Base-by-base conservation (phyloP, 2,329 filamentous ascomycete species). In the Pseudocercospora eumusae region DNA sequence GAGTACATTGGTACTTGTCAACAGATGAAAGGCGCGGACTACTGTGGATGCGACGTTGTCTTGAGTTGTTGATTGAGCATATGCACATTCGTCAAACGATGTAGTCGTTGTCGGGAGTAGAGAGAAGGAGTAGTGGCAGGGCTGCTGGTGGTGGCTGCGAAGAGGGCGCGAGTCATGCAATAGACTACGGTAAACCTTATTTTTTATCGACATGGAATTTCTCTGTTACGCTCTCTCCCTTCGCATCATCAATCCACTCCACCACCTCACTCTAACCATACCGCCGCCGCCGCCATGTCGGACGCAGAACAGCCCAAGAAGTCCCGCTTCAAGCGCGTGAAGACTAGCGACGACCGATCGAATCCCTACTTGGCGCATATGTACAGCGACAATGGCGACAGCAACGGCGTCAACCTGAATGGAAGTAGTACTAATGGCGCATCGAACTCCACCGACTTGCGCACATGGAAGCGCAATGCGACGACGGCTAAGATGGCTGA, bases 351-450 rank as follows among this genome's bases (percentile, higher is more conserved):
- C 71, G 85, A 85, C 71, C 69, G 77, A 78, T 73, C 84, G 74
- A 98, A 98, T 75, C 91, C 91, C 1, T 98, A 99, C 80, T 86
- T 99, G 65, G 91, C 92, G 60, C 95, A 99, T 78, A 89, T 90
- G 86, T 87, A 93, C 77, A 79, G 84, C 64, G 72, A 68, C 58
- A 68, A 76, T 68, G 72, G 73, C 71, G 69, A 69, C 58, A 75
- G 77, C 44, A 65, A 57, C 57, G 44, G 56, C 57, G 31, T 63
- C 42, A 64, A 68, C 55, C 61, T 58, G 54, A 74, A 76, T 63
- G 78, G 73, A 52, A 59, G 66, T 59, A 55, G 21, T 61, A 64
- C 36, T 57, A 63, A 61, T 59, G 63, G 58, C 45, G 64, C 64
- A 56, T 63, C 64, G 40, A 60, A 56, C 36, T 54, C 59, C 3